These are phyloP conservation scores for Lindgomyces ingoldianus DNA, from an alignment of 495 filamentous ascomycete species.

Conservation along the genomic window DNA sequence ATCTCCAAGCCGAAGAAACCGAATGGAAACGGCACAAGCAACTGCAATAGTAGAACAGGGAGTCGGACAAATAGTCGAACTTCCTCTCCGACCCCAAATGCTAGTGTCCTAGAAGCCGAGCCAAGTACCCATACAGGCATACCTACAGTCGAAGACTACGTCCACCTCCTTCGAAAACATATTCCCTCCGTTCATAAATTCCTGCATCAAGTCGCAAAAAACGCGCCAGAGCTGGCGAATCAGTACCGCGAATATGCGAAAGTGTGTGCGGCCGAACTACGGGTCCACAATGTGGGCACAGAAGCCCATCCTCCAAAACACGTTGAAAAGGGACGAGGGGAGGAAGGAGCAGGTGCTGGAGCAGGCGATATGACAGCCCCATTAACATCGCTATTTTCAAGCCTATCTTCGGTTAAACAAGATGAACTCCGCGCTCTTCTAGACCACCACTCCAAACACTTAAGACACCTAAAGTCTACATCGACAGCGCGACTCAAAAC, in stretches of 20 bases:
- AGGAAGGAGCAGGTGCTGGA: no score
- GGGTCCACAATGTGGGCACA: slow-evolving; percentile 3
- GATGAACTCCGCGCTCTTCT: slow-evolving; percentile 46
- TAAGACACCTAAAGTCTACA: slow-evolving; percentile 49
- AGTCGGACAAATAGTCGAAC: slow-evolving; percentile 7
- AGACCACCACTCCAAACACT: slow-evolving; percentile 57
- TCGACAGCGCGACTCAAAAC: slow-evolving; percentile 52
- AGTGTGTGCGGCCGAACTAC: slow-evolving; percentile 48
- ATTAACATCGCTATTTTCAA: slow-evolving; percentile 51
- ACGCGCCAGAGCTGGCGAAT: slow-evolving; percentile 58
- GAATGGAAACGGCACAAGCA: slow-evolving; percentile 19
- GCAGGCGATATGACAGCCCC: slow-evolving; percentile 50
- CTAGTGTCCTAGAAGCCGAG: slow-evolving; percentile 32
- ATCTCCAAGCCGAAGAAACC: slow-evolving; percentile 41
- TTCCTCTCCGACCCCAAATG: slow-evolving; percentile 18
- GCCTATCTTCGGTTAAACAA: slow-evolving; percentile 47
- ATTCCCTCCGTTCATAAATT: slow-evolving; percentile 58
- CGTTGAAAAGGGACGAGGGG: no score
- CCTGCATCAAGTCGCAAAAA: slow-evolving; percentile 61
- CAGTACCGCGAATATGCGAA: slow-evolving; percentile 54
- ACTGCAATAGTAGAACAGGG: not conserved
- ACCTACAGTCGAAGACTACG: slow-evolving; percentile 64
- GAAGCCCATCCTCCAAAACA: not conserved
- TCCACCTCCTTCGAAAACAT: slow-evolving; percentile 57
- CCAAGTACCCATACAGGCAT: slow-evolving; percentile 11